Evolutionary conservation across 176 grass and related monocot genomes (phyloP).

Genomic region (Themeda triandra): DNA sequence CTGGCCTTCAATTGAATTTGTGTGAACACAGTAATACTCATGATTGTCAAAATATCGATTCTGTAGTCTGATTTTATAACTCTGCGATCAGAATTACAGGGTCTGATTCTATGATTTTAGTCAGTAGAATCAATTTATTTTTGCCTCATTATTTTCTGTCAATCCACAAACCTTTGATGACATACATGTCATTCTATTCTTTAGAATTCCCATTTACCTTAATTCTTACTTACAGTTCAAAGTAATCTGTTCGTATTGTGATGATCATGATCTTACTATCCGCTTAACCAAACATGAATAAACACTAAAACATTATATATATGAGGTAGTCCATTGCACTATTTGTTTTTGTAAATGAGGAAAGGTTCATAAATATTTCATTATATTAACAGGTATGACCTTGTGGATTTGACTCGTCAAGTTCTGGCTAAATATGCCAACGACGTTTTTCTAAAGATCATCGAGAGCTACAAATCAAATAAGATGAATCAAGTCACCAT

Average conservation of each 20-base stretch:
- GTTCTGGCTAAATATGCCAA: conserved; percentile 81
- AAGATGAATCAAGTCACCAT: conserved; percentile 39
- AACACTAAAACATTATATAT: neutral
- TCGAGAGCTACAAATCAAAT: conserved; percentile 56
- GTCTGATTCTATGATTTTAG: neutral
- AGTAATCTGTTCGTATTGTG: neutral
- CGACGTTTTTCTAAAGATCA: conserved; percentile 54
- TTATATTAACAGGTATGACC: conserved; percentile 56
- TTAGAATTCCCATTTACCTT: neutral
- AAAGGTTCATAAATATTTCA: neutral
- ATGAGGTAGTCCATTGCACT: neutral
- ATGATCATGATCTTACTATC: neutral
- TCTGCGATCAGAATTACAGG: neutral
- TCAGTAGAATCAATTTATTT: neutral
- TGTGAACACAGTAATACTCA: neutral
- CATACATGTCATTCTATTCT: neutral
- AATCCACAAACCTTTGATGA: neutral
- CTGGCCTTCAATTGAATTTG: neutral
- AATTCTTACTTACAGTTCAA: neutral
- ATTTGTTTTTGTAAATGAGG: neutral
- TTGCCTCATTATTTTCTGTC: neutral
- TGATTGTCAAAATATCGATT: neutral
- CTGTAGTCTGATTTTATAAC: neutral
- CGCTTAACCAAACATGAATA: neutral
- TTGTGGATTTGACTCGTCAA: conserved; percentile 84